Evolutionary conservation across 129 eudicot genomes (phyloP).

Genomic region (Oenanthe sinensis): DNA sequence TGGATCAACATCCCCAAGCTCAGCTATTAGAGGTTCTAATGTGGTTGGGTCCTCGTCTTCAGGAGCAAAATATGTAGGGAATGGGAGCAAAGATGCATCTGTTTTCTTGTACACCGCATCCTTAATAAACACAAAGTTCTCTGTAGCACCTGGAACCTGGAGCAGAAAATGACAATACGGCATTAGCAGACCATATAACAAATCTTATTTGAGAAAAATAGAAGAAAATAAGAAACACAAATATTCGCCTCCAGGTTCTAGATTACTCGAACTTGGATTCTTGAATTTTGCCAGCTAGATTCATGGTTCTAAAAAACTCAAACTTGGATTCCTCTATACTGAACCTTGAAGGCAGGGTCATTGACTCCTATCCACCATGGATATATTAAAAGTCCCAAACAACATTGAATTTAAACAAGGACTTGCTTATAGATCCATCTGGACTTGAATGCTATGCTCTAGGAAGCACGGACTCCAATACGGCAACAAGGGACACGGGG

Average conservation of each 20-base stretch:
- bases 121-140: conserved; percentile 75
- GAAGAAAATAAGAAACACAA: background rate
- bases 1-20: conserved; percentile 85
- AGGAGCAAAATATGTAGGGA: conserved; percentile 72
- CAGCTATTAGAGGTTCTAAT: conserved; percentile 71
- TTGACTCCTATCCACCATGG: background rate
- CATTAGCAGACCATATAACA: background rate
- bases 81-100: conserved; percentile 60
- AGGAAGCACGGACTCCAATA: too few relatives aligned
- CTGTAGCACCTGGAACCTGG: conserved; percentile 86
- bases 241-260: background rate
- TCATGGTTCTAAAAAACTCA: background rate
- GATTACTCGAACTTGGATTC: background rate
- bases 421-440: background rate
- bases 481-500: too few relatives aligned
- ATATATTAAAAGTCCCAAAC: background rate
- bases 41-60: conserved; percentile 52
- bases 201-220: background rate
- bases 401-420: background rate
- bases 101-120: conserved; percentile 77
- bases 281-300: background rate
- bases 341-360: background rate
- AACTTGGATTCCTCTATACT: background rate
- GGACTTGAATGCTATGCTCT: background rate
- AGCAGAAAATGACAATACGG: conserved; percentile 1